These are phyloP conservation scores for Astrothelium macrocarpum DNA, from an alignment of 495 filamentous ascomycete species.

Conservation along the genomic window DNA sequence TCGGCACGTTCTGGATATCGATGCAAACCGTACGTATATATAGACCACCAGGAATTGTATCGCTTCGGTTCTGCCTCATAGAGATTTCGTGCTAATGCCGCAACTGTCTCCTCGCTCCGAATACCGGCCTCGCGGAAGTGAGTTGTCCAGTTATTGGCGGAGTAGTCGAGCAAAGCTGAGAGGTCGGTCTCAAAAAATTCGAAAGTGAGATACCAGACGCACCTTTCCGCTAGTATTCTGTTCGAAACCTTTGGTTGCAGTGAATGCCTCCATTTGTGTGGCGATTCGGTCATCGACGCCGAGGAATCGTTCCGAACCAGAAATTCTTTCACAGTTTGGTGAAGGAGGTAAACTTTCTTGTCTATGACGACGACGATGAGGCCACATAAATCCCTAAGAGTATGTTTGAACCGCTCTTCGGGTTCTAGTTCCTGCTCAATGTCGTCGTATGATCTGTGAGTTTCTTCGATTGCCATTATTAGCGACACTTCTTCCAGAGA, in stretches of 20 bases:
- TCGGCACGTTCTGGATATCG: background rate
- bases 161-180: background rate
- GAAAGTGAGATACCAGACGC: conserved; percentile 4
- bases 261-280: background rate
- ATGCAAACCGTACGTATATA: background rate
- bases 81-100: background rate
- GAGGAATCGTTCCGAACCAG: conserved; percentile 10
- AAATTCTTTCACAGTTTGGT: conserved; percentile 28
- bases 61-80: background rate
- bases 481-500: conserved; percentile 34
- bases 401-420: conserved; percentile 9
- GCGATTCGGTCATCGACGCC: background rate
- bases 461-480: conserved; percentile 27
- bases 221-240: background rate
- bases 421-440: conserved; percentile 18
- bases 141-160: background rate
- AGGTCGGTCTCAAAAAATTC: too few relatives aligned
- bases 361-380: conserved; percentile 7
- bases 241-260: background rate
- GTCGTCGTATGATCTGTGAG: conserved; percentile 18
- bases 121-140: background rate
- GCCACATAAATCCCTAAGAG: conserved; percentile 33
- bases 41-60: background rate
- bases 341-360: conserved; percentile 23
- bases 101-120: background rate